These are phyloP conservation scores for Raphanus sativus DNA, from an alignment of 345 rosid genomes.

Conservation along the genomic window DNA sequence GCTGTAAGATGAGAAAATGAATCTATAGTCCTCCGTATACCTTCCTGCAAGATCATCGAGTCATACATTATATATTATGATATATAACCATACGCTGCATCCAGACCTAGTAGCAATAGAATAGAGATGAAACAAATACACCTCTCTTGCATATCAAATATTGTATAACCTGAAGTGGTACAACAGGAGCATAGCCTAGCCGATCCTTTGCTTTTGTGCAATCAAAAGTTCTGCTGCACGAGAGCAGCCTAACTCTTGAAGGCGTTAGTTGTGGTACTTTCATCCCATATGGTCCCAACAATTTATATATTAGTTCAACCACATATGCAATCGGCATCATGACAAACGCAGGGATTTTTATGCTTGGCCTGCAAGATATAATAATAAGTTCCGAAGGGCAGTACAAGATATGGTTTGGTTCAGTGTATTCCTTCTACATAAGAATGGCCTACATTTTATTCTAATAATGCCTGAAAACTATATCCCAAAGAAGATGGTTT, in stretches of 20 bases:
- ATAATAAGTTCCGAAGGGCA: conserved; percentile 33
- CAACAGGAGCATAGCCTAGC: conserved; percentile 75
- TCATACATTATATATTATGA: conserved; percentile 10
- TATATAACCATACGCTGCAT: background rate
- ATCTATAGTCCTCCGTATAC: conserved; percentile 68
- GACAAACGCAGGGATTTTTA: conserved; percentile 72
- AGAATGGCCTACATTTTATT: background rate
- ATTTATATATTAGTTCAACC: conserved; percentile 62
- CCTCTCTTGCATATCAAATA: conserved; percentile 24
- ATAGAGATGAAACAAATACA: conserved; percentile 6
- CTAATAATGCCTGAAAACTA: background rate
- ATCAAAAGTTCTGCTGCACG: conserved; percentile 73
- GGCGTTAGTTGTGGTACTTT: conserved; percentile 86
- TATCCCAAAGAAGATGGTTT: conserved; percentile 4
- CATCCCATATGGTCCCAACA: conserved; percentile 88
- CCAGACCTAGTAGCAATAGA: conserved; percentile 7
- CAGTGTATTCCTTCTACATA: conserved; percentile 1
- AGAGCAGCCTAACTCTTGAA: conserved; percentile 84
- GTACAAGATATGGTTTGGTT: conserved; percentile 8
- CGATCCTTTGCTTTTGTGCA: conserved; percentile 79
- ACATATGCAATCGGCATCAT: conserved; percentile 83
- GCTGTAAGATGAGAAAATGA: conserved; percentile 76
- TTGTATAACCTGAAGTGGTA: conserved; percentile 72
- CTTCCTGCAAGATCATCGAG: conserved; percentile 62
- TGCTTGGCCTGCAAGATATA: conserved; percentile 73